phyloP scores from a whole-genome alignment of 495 filamentous ascomycete species.

The Penicillium nucicola region DNA sequence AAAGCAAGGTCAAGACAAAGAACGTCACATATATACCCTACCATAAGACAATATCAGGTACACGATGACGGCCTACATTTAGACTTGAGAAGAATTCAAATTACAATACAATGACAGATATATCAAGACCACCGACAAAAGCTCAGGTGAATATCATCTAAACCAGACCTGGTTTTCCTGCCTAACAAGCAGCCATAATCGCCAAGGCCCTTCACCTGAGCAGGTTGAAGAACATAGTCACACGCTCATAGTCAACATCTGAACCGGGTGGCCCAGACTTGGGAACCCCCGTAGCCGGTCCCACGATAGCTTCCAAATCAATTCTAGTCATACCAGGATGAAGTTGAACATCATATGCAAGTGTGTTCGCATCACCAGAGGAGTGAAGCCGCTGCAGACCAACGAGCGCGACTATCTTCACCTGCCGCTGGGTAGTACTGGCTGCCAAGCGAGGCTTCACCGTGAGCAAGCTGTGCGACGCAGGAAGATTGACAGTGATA shows the following conservation, averaged over 20 bases:
- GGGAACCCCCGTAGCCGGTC: constrained; percentile 53
- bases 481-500: constrained; percentile 61
- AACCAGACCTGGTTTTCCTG: neutral
- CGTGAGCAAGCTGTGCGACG: constrained; percentile 61
- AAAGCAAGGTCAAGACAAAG: no score
- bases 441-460: constrained; percentile 58
- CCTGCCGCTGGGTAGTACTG: constrained; percentile 54
- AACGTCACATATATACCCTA: no score
- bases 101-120: no score
- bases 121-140: no score
- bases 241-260: constrained; percentile 65
- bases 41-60: no score
- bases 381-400: constrained; percentile 46
- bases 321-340: constrained; percentile 63
- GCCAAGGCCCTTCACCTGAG: constrained; percentile 15
- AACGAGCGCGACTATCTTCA: constrained; percentile 60
- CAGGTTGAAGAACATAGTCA: constrained; percentile 60
- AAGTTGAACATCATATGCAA: constrained; percentile 60
- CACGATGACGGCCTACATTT: no score
- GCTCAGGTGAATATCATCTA: no score
- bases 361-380: constrained; percentile 38
- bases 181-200: neutral
- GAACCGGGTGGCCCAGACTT: constrained; percentile 47
- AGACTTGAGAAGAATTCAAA: no score
- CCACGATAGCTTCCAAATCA: constrained; percentile 62